Conservation (phyloP, 192 early-diverging fungal species). For the Coemansia sp. region DNA sequence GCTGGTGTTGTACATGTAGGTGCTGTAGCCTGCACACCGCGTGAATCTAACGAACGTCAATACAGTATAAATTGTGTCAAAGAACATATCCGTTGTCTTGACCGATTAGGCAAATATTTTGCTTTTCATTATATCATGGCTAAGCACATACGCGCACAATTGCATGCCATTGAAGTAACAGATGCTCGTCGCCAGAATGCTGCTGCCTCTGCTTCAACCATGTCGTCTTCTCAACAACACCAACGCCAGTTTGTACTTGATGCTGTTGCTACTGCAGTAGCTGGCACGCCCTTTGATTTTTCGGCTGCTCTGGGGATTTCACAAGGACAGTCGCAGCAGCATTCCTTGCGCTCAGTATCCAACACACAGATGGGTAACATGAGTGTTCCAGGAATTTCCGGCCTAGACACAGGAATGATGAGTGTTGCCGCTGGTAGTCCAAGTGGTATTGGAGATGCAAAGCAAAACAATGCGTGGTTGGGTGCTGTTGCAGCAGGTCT, state of each 20-base stretch:
- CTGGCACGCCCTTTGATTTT: neutral
- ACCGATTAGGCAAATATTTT: slow-evolving; percentile 50
- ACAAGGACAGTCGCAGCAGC: neutral
- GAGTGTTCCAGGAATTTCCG: neutral
- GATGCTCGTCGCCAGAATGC: slow-evolving; percentile 17
- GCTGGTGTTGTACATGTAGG: slow-evolving; percentile 54
- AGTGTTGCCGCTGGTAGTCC: neutral
- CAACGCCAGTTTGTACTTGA: neutral
- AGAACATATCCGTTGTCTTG: slow-evolving; percentile 46
- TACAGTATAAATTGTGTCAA: slow-evolving; percentile 54
- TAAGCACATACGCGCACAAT: slow-evolving; percentile 53
- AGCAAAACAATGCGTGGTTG: neutral
- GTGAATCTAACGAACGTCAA: slow-evolving; percentile 46
- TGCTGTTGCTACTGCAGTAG: neutral
- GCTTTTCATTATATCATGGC: slow-evolving; percentile 56
- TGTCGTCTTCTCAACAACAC: neutral
- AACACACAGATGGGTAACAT: neutral
- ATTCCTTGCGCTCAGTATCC: neutral
- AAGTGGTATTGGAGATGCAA: neutral
- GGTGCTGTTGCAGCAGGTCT: neutral
- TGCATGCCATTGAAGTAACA: slow-evolving; percentile 40
- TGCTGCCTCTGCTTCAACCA: neutral
- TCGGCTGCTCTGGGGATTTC: neutral
- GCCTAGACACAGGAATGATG: slow-evolving; percentile 8
- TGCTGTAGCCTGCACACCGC: slow-evolving; percentile 42